A percentile compares a stretch with the other conserved stretches of the same genome.
These are phyloP conservation scores for Allantophomopsis lycopodina DNA, from an alignment of 2,329 filamentous ascomycete species.

Conservation along the genomic window DNA sequence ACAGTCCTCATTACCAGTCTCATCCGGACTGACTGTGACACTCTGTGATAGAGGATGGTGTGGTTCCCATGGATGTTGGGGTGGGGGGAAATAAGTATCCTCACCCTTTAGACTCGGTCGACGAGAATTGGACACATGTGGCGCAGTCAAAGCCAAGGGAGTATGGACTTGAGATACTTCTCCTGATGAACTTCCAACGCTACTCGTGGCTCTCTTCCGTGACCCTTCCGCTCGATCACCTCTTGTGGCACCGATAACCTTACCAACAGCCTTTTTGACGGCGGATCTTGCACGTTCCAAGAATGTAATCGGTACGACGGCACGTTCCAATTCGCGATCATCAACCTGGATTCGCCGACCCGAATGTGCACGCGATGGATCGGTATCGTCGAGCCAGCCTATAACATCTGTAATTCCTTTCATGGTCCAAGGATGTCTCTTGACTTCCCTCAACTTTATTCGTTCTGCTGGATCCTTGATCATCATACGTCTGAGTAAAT, in stretches of 20 bases:
- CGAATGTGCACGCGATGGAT: conserved; percentile 63
- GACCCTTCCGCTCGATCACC: conserved; percentile 41
- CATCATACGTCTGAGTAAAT: conserved; percentile 68
- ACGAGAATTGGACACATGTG: conserved; percentile 22
- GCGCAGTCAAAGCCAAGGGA: conserved; percentile 27
- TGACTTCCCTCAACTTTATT: conserved; percentile 83
- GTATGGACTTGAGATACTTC: conserved; percentile 39
- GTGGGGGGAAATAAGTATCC: conserved; percentile 36
- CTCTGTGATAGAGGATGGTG: conserved; percentile 62
- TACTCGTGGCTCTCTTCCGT: conserved; percentile 44
- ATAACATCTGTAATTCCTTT: conserved; percentile 61
- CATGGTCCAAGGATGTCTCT: conserved; percentile 85
- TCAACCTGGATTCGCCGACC: conserved; percentile 87
- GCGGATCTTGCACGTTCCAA: conserved; percentile 74
- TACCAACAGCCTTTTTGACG: conserved; percentile 52
- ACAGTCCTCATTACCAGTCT: conserved; percentile 18
- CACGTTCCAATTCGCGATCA: conserved; percentile 75
- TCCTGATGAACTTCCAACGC: conserved; percentile 47
- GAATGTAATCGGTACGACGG: conserved; percentile 80
- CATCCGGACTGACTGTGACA: conserved; percentile 54
- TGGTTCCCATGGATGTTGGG: conserved; percentile 34
- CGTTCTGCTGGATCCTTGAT: conserved; percentile 81
- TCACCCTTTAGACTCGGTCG: conserved; percentile 44
- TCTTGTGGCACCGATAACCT: conserved; percentile 33
- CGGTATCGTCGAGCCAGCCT: conserved; percentile 87